Percentiles rank a stretch among this genome's conserved stretches.
Conservation (phyloP, 2,329 filamentous ascomycete species). For the Alternaria incomplexa region DNA sequence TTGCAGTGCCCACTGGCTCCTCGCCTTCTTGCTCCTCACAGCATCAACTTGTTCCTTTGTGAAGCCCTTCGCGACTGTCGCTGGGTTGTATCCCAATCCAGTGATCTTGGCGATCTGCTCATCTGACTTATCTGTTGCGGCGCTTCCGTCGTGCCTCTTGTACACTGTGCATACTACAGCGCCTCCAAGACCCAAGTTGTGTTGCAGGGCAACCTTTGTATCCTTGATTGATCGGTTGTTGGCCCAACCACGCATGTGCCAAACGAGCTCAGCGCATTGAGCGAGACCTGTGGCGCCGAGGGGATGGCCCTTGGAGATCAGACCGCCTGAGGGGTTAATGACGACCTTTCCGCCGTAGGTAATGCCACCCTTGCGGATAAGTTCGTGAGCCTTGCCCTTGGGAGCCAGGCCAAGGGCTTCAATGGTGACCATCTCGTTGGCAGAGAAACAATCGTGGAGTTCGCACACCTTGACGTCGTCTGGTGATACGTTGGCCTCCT, state of each 20-base stretch:
- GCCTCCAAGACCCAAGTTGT: constrained; percentile 91
- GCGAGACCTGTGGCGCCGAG: constrained; percentile 93
- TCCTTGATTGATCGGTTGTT: constrained; percentile 78
- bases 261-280: constrained; percentile 92
- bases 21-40: constrained; percentile 71
- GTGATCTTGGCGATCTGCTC: constrained; percentile 69
- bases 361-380: constrained; percentile 85
- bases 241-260: constrained; percentile 95
- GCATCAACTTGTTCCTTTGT: constrained; percentile 74
- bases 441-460: constrained; percentile 95
- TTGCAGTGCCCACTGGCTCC: constrained; percentile 75
- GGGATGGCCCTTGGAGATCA: constrained; percentile 96
- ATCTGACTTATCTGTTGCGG: constrained; percentile 65
- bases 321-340: constrained; percentile 90
- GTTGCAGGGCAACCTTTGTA: constrained; percentile 80
- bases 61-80: constrained; percentile 86
- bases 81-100: constrained; percentile 87
- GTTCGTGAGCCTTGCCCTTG: constrained; percentile 86
- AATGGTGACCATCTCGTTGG: constrained; percentile 90
- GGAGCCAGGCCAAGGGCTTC: constrained; percentile 81
- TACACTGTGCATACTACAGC: constrained; percentile 92
- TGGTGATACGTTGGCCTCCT: constrained; percentile 71
- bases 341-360: constrained; percentile 85
- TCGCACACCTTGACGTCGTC: constrained; percentile 83
- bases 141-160: constrained; percentile 77